A percentile compares a stretch with the other conserved stretches of the same genome.
Conservation (phyloP, 2,329 filamentous ascomycete species). For the Penicillium expansum region DNA sequence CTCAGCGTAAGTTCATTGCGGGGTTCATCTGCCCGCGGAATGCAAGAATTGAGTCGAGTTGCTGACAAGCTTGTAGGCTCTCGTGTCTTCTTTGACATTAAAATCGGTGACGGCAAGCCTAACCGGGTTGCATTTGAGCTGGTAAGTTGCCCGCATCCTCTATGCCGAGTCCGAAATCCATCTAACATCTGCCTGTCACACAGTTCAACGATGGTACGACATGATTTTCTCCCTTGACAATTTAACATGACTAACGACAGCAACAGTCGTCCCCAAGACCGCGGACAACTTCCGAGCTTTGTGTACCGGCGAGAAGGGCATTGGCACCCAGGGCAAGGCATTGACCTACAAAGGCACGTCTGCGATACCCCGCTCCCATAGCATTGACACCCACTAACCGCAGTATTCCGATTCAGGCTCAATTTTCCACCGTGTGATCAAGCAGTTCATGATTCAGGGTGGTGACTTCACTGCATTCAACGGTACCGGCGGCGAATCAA, state of each 20-base stretch:
- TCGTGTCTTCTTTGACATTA: conserved; percentile 91
- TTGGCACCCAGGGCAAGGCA: conserved; percentile 75
- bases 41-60: conserved; percentile 7
- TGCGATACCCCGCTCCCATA: background rate
- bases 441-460: conserved; percentile 98
- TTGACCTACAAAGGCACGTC: conserved; percentile 76
- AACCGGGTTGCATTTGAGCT: conserved; percentile 88
- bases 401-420: conserved; percentile 55
- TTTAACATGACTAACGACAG: background rate
- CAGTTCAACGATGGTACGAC: conserved; percentile 51
- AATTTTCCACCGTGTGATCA: conserved; percentile 93
- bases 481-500: conserved; percentile 92
- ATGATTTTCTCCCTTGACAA: conserved; percentile 2
- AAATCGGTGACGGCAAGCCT: conserved; percentile 68
- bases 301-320: conserved; percentile 91
- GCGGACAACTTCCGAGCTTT: conserved; percentile 93
- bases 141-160: conserved; percentile 43
- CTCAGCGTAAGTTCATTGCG: conserved; percentile 34
- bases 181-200: conserved; percentile 21
- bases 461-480: conserved; percentile 95
- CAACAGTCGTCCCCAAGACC: conserved; percentile 78
- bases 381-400: background rate
- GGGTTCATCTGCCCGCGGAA: conserved; percentile 21
- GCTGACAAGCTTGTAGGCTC: conserved; percentile 36
- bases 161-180: conserved; percentile 5